A percentile compares a stretch with the other conserved stretches of the same genome.
Conservation (phyloP, 2,329 filamentous ascomycete species). For the Alternaria solani region DNA sequence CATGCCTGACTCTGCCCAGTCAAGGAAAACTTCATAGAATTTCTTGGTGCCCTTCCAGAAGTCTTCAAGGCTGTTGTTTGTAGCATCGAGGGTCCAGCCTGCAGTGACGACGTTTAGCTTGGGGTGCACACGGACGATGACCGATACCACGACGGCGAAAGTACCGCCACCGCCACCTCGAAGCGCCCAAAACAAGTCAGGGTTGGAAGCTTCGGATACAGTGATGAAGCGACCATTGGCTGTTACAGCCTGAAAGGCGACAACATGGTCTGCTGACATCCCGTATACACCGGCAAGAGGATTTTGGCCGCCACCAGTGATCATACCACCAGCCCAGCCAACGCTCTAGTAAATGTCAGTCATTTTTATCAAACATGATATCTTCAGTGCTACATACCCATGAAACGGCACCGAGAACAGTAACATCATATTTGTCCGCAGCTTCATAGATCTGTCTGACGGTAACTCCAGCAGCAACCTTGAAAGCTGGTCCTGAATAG, state of each 20-base stretch:
- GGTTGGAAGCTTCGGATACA: conserved; percentile 10
- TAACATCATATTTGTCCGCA: conserved; percentile 31
- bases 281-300: conserved; percentile 58
- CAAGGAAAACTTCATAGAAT: conserved; percentile 20
- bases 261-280: conserved; percentile 35
- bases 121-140: conserved; percentile 30
- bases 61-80: conserved; percentile 29
- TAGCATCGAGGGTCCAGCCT: conserved; percentile 32
- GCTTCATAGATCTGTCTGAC: conserved; percentile 40
- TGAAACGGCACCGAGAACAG: conserved; percentile 34
- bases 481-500: conserved; percentile 41
- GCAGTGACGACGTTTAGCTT: conserved; percentile 32
- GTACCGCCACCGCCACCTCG: conserved; percentile 33
- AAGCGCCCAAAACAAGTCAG: conserved; percentile 37
- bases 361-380: background rate
- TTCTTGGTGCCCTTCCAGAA: conserved; percentile 22
- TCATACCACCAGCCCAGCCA: conserved; percentile 53
- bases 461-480: conserved; percentile 39
- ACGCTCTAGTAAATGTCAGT: conserved; percentile 48
- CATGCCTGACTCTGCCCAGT: conserved; percentile 24
- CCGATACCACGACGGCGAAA: conserved; percentile 23
- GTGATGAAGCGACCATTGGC: conserved; percentile 23
- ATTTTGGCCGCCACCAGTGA: conserved; percentile 61
- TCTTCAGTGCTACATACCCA: conserved; percentile 10
- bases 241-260: conserved; percentile 31